Percentiles rank a stretch among this genome's conserved stretches.
Conservation (phyloP, 805 yeast species). For the Yamadazyma scolyti region DNA sequence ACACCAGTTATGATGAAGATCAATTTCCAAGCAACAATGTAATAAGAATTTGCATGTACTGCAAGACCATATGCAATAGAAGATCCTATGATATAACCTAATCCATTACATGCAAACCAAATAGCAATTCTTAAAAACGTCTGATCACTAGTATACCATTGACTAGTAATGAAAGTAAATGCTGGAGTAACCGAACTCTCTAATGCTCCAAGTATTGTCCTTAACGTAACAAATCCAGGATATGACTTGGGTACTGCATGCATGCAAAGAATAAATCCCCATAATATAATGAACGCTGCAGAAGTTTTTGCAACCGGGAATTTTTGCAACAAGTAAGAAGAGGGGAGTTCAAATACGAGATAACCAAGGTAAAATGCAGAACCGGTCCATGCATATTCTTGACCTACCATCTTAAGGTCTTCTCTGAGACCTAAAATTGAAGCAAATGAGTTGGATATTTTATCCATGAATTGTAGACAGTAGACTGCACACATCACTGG, state of each 20-base stretch:
- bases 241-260: slow-evolving; percentile 48
- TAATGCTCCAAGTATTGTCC: slow-evolving; percentile 35
- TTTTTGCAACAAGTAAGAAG: slow-evolving; percentile 45
- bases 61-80: slow-evolving; percentile 54
- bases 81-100: slow-evolving; percentile 34
- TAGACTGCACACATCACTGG: slow-evolving; percentile 21
- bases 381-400: slow-evolving; percentile 34
- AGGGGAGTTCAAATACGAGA: slow-evolving; percentile 51
- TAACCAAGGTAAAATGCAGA: slow-evolving; percentile 52
- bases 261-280: slow-evolving; percentile 57
- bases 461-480: slow-evolving; percentile 28
- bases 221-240: slow-evolving; percentile 33
- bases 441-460: slow-evolving; percentile 34
- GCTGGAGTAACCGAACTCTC: slow-evolving; percentile 37
- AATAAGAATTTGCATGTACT: slow-evolving; percentile 31
- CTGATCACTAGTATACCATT: slow-evolving; percentile 31
- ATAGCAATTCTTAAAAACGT: slow-evolving; percentile 28
- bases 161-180: slow-evolving; percentile 28
- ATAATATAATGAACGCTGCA: slow-evolving; percentile 44
- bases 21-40: slow-evolving; percentile 56
- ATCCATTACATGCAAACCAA: slow-evolving; percentile 30
- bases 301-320: slow-evolving; percentile 54
- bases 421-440: slow-evolving; percentile 32
- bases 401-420: slow-evolving; percentile 33
- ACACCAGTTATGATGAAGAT: slow-evolving; percentile 58